These are phyloP conservation scores for Corylus americana DNA, from an alignment of 306 rosid genomes.

Conservation along the genomic window DNA sequence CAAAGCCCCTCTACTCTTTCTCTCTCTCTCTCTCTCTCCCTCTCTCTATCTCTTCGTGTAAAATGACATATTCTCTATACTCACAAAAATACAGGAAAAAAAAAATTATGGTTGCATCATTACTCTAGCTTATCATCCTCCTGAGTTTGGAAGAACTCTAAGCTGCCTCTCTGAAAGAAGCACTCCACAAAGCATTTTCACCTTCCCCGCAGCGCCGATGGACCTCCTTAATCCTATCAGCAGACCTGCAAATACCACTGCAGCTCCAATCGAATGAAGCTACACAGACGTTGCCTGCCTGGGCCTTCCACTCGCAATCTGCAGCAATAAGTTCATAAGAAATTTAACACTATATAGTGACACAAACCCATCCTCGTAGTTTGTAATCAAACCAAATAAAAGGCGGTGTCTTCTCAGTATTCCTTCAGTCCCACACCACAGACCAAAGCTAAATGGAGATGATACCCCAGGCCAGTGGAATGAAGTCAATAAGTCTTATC, in stretches of 20 bases:
- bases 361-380: neutral
- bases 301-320: conserved; percentile 99
- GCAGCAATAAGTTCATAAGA: conserved; percentile 35
- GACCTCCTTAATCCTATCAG: conserved; percentile 93
- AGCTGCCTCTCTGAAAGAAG: conserved; percentile 59
- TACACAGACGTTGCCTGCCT: conserved; percentile 96
- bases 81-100: conserved; percentile 35
- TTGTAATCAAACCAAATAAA: conserved; percentile 10
- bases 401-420: neutral
- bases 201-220: conserved; percentile 97
- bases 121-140: conserved; percentile 46
- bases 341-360: conserved; percentile 10
- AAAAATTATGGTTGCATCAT: conserved; percentile 23
- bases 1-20: conserved; percentile 27
- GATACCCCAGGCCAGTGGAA: neutral
- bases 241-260: conserved; percentile 96
- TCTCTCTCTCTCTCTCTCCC: conserved; percentile 25
- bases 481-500: neutral
- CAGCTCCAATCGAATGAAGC: conserved; percentile 98
- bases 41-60: conserved; percentile 29
- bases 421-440: neutral
- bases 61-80: conserved; percentile 46
- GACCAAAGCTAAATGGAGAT: neutral
- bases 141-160: conserved; percentile 66
- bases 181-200: conserved; percentile 86